Conservation (phyloP, 2,329 filamentous ascomycete genomes). For the Cytospora mali region DNA sequence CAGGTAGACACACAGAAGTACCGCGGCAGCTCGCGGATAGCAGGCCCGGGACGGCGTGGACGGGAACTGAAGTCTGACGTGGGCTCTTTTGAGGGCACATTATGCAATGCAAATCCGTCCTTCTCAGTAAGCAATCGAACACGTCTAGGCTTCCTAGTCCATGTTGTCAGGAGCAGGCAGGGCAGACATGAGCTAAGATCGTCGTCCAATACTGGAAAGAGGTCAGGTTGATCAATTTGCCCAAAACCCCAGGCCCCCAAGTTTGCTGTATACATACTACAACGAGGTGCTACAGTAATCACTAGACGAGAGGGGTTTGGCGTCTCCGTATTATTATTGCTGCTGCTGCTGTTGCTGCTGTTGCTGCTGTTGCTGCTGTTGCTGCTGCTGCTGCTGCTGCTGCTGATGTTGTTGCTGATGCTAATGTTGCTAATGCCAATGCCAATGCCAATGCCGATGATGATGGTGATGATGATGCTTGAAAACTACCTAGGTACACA, state of each 20-base stretch:
- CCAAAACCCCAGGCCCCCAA: too few species aligned
- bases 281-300: too few species aligned
- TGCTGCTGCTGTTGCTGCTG: too few species aligned
- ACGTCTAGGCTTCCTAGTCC: too few species aligned
- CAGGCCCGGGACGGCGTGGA: background rate
- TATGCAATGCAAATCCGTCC: background rate
- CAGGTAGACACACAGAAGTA: background rate
- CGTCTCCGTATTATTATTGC: background rate
- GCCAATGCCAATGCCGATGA: too few species aligned
- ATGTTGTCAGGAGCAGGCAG: background rate
- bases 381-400: too few species aligned
- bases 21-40: background rate
- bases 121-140: background rate
- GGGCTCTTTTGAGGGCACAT: background rate
- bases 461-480: background rate
- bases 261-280: too few species aligned
- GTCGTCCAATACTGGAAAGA: conserved; percentile 6
- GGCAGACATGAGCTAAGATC: background rate
- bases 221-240: background rate
- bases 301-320: background rate
- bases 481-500: too few species aligned
- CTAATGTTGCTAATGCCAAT: too few species aligned
- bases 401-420: too few species aligned
- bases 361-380: too few species aligned
- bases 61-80: background rate